Conservation (phyloP, 2,329 filamentous ascomycete species). For the Nemania diffusa region DNA sequence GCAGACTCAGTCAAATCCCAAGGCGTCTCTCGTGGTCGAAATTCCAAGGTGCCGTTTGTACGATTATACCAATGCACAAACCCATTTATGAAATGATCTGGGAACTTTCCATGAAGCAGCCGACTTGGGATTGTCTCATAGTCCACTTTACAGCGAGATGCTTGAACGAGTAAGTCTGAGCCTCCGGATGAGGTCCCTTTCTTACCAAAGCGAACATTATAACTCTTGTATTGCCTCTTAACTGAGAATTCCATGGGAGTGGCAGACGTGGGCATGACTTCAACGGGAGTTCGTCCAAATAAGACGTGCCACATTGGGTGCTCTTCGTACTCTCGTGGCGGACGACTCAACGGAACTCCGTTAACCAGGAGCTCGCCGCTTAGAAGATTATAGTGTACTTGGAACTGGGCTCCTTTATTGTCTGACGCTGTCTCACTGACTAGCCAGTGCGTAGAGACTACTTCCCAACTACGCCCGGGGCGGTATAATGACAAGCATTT, state of each 20-base stretch:
- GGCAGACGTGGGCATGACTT: slow-evolving; percentile 55
- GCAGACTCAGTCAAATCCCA: neutral
- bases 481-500: slow-evolving; percentile 28
- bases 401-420: neutral
- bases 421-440: neutral
- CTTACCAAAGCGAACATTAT: neutral
- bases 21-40: neutral
- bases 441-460: slow-evolving; percentile 32
- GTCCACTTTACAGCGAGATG: neutral
- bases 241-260: slow-evolving; percentile 56
- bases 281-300: slow-evolving; percentile 56
- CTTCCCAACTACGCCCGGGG: slow-evolving; percentile 9
- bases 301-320: slow-evolving; percentile 55
- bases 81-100: slow-evolving; percentile 14
- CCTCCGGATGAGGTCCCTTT: neutral
- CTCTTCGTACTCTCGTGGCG: slow-evolving; percentile 57
- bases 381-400: slow-evolving; percentile 61
- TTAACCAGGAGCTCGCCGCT: slow-evolving; percentile 64
- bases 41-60: slow-evolving; percentile 3
- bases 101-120: slow-evolving; percentile 17
- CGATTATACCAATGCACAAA: slow-evolving; percentile 33
- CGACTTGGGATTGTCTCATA: slow-evolving; percentile 28
- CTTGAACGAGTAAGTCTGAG: slow-evolving; percentile 24
- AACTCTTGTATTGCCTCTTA: slow-evolving; percentile 40
- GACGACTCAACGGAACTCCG: slow-evolving; percentile 58